Evolutionary conservation across 2,329 filamentous ascomycete species (phyloP).

Genomic region (Calonectria ilicicola): DNA sequence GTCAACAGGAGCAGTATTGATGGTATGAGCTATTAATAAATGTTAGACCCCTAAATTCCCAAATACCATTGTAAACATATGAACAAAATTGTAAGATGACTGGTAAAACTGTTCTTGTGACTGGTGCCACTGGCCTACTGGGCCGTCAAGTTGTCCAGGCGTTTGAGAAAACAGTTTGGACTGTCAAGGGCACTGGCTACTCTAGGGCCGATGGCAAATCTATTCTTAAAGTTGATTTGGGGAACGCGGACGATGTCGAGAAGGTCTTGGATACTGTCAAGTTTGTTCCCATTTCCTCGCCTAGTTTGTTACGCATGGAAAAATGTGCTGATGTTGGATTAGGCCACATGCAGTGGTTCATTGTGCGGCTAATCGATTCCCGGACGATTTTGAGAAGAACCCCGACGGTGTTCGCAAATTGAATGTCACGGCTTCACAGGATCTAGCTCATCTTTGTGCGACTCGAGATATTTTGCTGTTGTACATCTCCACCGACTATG

Average conservation of each 20-base stretch:
- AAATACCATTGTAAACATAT: background rate
- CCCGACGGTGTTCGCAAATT: conserved; percentile 79
- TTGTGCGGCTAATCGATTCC: conserved; percentile 91
- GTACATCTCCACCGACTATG: conserved; percentile 87
- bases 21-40: background rate
- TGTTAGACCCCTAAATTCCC: background rate
- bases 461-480: conserved; percentile 72
- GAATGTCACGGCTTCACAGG: conserved; percentile 78
- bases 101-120: conserved; percentile 73
- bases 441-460: conserved; percentile 74
- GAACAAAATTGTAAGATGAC: conserved; percentile 29
- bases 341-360: conserved; percentile 85
- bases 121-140: conserved; percentile 86
- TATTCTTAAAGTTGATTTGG: conserved; percentile 71
- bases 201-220: conserved; percentile 78
- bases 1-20: background rate
- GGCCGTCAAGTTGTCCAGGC: conserved; percentile 81
- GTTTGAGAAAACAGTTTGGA: conserved; percentile 74
- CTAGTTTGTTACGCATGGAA: background rate
- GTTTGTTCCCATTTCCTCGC: conserved; percentile 49
- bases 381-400: conserved; percentile 85
- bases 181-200: conserved; percentile 78
- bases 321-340: conserved; percentile 14
- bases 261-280: conserved; percentile 64
- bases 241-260: conserved; percentile 59